These are phyloP conservation scores for Neonectria coccinea DNA, from an alignment of 2,329 filamentous ascomycete genomes.

Conservation along the genomic window DNA sequence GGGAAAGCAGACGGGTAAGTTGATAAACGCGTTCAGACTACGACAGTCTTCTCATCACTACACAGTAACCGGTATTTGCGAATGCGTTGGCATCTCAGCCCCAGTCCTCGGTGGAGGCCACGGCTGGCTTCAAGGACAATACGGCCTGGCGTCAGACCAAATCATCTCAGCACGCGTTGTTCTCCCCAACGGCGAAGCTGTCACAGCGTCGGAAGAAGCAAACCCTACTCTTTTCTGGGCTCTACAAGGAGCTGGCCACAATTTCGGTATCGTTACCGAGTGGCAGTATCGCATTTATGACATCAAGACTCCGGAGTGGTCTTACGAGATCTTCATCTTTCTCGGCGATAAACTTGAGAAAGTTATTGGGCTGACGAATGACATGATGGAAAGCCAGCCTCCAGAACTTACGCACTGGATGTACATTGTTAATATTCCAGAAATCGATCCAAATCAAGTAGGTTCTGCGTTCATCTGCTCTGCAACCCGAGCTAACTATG, in stretches of 20 bases:
- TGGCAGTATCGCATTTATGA: slow-evolving; percentile 61
- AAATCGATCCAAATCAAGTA: slow-evolving; percentile 29
- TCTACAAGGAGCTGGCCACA: slow-evolving; percentile 62
- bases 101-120: slow-evolving; percentile 30
- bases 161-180: slow-evolving; percentile 28
- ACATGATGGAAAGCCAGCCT: slow-evolving; percentile 35
- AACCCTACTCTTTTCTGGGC: slow-evolving; percentile 54
- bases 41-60: neutral
- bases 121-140: slow-evolving; percentile 33
- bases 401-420: slow-evolving; percentile 32
- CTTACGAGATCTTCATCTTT: slow-evolving; percentile 55
- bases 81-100: neutral
- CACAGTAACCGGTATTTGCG: slow-evolving; percentile 15
- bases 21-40: neutral
- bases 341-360: slow-evolving; percentile 37
- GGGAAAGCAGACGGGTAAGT: slow-evolving; percentile 33
- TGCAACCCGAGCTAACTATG: neutral
- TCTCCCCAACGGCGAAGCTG: slow-evolving; percentile 24
- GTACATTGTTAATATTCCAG: slow-evolving; percentile 35
- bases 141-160: slow-evolving; percentile 30
- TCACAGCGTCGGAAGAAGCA: slow-evolving; percentile 12
- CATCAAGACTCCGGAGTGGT: slow-evolving; percentile 50
- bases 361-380: slow-evolving; percentile 29
- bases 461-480: accelerated
- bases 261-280: slow-evolving; percentile 64